Percentiles rank a stretch among this genome's conserved stretches.
Conservation (phyloP, 2,329 filamentous ascomycete species). For the Huntiella bhutanensis region DNA sequence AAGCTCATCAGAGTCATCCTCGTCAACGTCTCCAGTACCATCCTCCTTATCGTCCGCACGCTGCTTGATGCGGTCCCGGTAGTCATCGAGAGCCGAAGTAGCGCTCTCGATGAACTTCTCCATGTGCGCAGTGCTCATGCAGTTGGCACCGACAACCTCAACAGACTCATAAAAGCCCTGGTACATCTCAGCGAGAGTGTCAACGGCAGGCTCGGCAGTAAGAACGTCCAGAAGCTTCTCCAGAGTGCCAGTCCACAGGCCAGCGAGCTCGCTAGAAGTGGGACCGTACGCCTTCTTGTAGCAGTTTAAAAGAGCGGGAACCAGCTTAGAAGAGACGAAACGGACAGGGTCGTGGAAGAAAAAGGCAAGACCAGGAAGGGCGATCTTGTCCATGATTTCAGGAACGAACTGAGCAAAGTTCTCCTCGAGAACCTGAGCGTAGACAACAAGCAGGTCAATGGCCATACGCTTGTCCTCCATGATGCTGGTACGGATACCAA, state of each 20-base stretch:
- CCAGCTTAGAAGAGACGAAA: constrained; percentile 83
- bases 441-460: constrained; percentile 95
- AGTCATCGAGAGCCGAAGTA: constrained; percentile 74
- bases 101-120: constrained; percentile 71
- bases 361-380: constrained; percentile 81
- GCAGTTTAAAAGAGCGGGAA: constrained; percentile 80
- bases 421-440: constrained; percentile 85
- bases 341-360: constrained; percentile 98
- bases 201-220: constrained; percentile 82
- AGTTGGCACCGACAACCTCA: constrained; percentile 77
- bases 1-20: constrained; percentile 73
- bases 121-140: constrained; percentile 63
- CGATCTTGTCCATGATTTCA: constrained; percentile 92
- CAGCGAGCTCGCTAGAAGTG: constrained; percentile 58
- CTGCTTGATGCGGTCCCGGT: constrained; percentile 67
- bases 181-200: constrained; percentile 96
- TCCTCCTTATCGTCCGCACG: constrained; percentile 65
- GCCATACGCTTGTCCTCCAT: constrained; percentile 99
- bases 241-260: constrained; percentile 69
- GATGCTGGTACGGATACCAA: constrained; percentile 90
- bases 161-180: constrained; percentile 99
- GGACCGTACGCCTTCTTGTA: constrained; percentile 83
- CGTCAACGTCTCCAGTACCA: constrained; percentile 63
- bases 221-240: constrained; percentile 87
- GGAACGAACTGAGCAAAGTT: constrained; percentile 82